These are phyloP conservation scores for Candida ficus DNA, from an alignment of 805 yeast genomes.

Conservation along the genomic window DNA sequence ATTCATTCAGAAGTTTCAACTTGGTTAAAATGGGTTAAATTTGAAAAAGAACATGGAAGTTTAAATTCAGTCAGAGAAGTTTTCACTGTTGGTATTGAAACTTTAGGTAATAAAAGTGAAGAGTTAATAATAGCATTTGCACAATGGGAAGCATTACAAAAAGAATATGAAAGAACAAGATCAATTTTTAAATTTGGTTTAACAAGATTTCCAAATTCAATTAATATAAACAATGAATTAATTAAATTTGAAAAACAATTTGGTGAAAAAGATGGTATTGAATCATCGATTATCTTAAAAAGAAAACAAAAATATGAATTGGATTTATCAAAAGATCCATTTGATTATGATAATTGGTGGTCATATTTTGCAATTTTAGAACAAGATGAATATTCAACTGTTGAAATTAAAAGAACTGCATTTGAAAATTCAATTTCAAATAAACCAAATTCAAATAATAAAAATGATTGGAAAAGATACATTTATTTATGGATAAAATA, in stretches of 20 bases:
- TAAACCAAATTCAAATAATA: slow-evolving; percentile 32
- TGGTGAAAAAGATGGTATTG: slow-evolving; percentile 53
- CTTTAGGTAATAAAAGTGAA: slow-evolving; percentile 29
- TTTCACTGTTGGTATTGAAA: slow-evolving; percentile 62
- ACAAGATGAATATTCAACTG: slow-evolving; percentile 23
- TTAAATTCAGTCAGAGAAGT: slow-evolving; percentile 50
- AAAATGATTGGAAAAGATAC: slow-evolving; percentile 61
- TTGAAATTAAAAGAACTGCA: slow-evolving; percentile 28
- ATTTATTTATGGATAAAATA: slow-evolving; percentile 66
- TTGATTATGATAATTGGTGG: slow-evolving; percentile 85
- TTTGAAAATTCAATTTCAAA: slow-evolving; percentile 41
- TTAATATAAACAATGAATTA: slow-evolving; percentile 35
- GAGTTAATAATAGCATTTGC: slow-evolving; percentile 53
- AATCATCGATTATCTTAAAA: slow-evolving; percentile 45
- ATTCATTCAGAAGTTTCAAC: slow-evolving; percentile 47
- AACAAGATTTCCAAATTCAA: slow-evolving; percentile 36
- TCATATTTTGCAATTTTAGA: slow-evolving; percentile 49
- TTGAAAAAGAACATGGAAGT: slow-evolving; percentile 54
- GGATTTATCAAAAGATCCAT: slow-evolving; percentile 39
- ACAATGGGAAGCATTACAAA: slow-evolving; percentile 57
- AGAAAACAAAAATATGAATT: slow-evolving; percentile 52
- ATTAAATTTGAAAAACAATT: slow-evolving; percentile 60
- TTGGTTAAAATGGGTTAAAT: slow-evolving; percentile 74
- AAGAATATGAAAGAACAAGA: slow-evolving; percentile 59
- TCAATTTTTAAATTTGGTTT: slow-evolving; percentile 51